Conservation (phyloP, 345 rosid genomes). For the Eucalyptus coolabah region DNA sequence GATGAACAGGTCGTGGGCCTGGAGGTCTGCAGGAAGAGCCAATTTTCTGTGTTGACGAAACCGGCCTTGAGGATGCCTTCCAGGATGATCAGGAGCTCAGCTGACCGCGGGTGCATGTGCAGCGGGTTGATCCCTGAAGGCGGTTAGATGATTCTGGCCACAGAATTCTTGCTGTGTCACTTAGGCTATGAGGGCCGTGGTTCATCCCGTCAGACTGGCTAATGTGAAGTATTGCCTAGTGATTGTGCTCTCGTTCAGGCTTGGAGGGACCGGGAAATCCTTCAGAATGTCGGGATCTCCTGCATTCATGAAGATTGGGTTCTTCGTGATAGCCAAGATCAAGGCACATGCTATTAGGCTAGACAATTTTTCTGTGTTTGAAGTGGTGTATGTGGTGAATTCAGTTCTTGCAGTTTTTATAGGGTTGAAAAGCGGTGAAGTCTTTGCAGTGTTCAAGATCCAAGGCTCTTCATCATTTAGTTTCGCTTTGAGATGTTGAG, state of each 20-base stretch:
- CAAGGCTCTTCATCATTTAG: background rate
- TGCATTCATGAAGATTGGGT: background rate
- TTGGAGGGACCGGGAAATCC: background rate
- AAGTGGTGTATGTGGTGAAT: background rate
- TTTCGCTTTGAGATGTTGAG: background rate
- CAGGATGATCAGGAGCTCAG: background rate
- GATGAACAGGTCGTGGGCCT: slow-evolving; percentile 4
- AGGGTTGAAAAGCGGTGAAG: background rate
- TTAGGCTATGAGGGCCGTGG: background rate
- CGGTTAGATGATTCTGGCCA: background rate
- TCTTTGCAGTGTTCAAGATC: background rate
- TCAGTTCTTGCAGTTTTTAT: background rate
- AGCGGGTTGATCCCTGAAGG: background rate
- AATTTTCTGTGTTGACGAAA: background rate
- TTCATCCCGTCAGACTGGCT: background rate
- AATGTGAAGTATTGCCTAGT: background rate
- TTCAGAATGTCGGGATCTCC: background rate
- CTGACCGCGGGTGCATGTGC: background rate
- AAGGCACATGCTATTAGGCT: background rate
- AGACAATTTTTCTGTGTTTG: background rate
- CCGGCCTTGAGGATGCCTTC: background rate
- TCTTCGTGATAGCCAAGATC: background rate
- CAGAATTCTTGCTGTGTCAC: background rate
- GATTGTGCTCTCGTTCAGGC: background rate
- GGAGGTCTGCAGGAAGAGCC: slow-evolving; percentile 5